Evolutionary conservation across 2,329 filamentous ascomycete genomes (phyloP).

Genomic region (Sporothrix pseudoabietina): DNA sequence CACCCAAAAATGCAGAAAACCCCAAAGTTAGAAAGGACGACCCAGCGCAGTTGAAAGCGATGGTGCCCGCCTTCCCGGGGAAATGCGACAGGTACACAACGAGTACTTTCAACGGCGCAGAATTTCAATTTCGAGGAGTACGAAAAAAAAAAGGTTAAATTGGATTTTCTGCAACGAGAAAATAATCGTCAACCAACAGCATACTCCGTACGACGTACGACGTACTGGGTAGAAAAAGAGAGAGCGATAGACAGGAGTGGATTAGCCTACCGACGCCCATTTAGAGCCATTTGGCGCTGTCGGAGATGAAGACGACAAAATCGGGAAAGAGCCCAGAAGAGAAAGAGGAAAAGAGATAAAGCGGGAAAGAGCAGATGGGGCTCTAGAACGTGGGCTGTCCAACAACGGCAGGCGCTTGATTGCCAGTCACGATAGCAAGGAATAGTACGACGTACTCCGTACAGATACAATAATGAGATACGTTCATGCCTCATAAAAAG

Average conservation of each 20-base stretch:
- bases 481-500: not conserved
- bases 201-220: too few relatives aligned
- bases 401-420: not conserved
- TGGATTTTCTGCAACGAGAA: not conserved
- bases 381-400: not conserved
- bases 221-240: not conserved
- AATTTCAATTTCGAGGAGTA: not conserved
- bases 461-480: not conserved
- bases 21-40: not conserved
- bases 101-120: constrained; percentile 8
- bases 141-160: not conserved
- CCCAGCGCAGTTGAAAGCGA: not conserved
- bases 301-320: constrained; percentile 19
- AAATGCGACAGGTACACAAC: constrained; percentile 6
- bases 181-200: not conserved
- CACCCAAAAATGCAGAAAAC: not conserved
- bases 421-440: constrained; percentile 2
- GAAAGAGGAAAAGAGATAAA: not conserved
- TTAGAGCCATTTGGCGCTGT: not conserved
- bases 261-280: not conserved
- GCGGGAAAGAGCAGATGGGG: not conserved
- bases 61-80: constrained; percentile 1
- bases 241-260: constrained; percentile 3
- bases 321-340: not conserved
- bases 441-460: too few relatives aligned